These are phyloP conservation scores for Pichia sp. DNA, from an alignment of 1,139 yeast species.

Conservation along the genomic window DNA sequence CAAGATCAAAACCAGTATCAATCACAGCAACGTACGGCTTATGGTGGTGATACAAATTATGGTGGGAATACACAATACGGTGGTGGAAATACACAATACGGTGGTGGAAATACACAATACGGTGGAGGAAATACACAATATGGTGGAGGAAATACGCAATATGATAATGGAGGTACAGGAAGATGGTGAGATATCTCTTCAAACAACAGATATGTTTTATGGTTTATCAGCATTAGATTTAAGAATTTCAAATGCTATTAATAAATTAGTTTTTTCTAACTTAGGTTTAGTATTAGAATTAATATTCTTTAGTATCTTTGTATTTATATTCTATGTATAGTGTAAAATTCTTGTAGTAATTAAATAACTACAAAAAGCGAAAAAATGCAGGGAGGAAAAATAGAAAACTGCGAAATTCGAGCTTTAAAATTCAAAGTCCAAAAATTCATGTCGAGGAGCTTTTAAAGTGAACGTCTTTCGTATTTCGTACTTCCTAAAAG, in stretches of 20 bases:
- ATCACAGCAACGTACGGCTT: slow-evolving; percentile 12
- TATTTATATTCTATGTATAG: slow-evolving; percentile 8
- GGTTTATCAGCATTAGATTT: slow-evolving; percentile 13
- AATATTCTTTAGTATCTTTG: slow-evolving; percentile 8
- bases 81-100: slow-evolving; percentile 29
- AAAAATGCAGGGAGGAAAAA: background rate
- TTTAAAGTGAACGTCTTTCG: background rate
- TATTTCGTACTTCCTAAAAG: too few relatives aligned
- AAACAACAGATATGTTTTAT: background rate
- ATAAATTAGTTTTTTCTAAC: slow-evolving; percentile 12
- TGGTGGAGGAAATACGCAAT: slow-evolving; percentile 28
- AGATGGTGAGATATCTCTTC: slow-evolving; percentile 22
- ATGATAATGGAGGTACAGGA: slow-evolving; percentile 30
- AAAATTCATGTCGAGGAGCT: background rate
- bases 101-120: slow-evolving; percentile 27
- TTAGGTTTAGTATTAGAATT: slow-evolving; percentile 14
- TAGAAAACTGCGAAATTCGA: background rate
- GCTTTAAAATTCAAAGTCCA: background rate
- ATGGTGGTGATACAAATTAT: slow-evolving; percentile 17
- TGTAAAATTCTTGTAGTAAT: background rate
- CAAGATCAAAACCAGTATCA: background rate
- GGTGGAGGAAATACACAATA: slow-evolving; percentile 28
- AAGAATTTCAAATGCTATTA: slow-evolving; percentile 9
- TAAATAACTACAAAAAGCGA: background rate
- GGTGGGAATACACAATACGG: slow-evolving; percentile 18